Base-by-base conservation (phyloP, 805 yeast genomes). In the Yarrowia sp. region DNA sequence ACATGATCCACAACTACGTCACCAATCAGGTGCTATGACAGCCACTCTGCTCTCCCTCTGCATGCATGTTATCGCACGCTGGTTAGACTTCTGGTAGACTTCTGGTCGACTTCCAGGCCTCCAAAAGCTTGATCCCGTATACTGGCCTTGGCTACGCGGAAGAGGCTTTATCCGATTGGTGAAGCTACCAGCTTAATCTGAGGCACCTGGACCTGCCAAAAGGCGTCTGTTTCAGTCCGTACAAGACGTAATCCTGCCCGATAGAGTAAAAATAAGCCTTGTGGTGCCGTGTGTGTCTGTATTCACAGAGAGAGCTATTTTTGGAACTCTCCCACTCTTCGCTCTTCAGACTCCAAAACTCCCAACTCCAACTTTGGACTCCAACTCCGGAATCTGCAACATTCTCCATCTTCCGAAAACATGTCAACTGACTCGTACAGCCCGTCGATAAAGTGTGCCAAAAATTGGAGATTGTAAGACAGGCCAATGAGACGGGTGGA, bases 401-500 rank as follows among this genome's bases (percentile, higher is more conserved):
- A 26, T 49, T 49, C 55, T 49, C 55, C 40, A 49, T 8, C 40
- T 26, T 49, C 50, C 50, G 50, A 22, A 8, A 4, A 45, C 32
- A 19, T 11, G 55, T 52, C 56, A 52, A 36, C 56, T 52, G 56
- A 36, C 55, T 16, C 42, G 56, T 52, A 36, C 42, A 52, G 56
- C 56, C 42, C 42, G 10, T 7, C n/a, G 55, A 12, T 48, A 26
- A 22, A 45, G 32, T 43, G 48, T 22, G 48, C 48, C 16, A 43
- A 22, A 16, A 43, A 43, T 16, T 22, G 19, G 26, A 22, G 26
- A 43, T 43, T 16, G 48, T 43, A 14, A 48, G 52, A 22, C 52
- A 48, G 22, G 52, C 16, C 14, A 10, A 5, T 48, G 52, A 48
- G 52, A 48, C 52, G 26, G 50, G 32, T 26, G 32, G 32, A 26